Evolutionary conservation across 495 filamentous ascomycete species (phyloP).

Genomic region (Penicillium goetzii): DNA sequence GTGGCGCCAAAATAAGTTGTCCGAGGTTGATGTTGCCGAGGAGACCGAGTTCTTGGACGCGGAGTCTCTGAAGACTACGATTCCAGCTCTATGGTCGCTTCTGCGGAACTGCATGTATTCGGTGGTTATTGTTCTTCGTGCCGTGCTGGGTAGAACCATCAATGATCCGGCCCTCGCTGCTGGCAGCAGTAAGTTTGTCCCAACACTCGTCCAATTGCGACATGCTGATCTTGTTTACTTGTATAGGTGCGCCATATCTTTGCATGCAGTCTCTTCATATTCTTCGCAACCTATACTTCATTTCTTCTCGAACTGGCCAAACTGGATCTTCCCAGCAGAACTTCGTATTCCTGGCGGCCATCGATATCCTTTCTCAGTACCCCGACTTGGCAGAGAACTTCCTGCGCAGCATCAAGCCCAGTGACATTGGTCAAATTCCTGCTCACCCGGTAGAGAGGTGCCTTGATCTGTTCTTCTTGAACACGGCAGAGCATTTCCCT

Average conservation of each 20-base stretch:
- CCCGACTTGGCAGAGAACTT: constrained; percentile 71
- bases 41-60: constrained; percentile 69
- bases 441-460: constrained; percentile 74
- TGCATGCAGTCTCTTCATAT: constrained; percentile 77
- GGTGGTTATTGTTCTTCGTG: constrained; percentile 73
- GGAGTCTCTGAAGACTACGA: constrained; percentile 69
- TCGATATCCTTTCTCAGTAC: constrained; percentile 82
- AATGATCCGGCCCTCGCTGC: constrained; percentile 57
- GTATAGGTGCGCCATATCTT: constrained; percentile 64
- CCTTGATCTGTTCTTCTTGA: constrained; percentile 89
- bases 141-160: constrained; percentile 70
- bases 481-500: constrained; percentile 84
- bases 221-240: constrained; percentile 1
- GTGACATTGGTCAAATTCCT: constrained; percentile 66
- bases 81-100: constrained; percentile 79
- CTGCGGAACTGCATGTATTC: constrained; percentile 81
- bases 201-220: neutral
- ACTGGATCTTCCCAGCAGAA: constrained; percentile 77
- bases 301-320: constrained; percentile 76
- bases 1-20: constrained; percentile 86
- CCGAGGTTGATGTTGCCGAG: constrained; percentile 77
- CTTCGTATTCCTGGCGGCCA: constrained; percentile 85
- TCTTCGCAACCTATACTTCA: constrained; percentile 84
- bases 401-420: constrained; percentile 63
- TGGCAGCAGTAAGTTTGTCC: constrained; percentile 52